Conservation (phyloP, 1,284 basidiomycete genomes). For the Sparassis latifolia region DNA sequence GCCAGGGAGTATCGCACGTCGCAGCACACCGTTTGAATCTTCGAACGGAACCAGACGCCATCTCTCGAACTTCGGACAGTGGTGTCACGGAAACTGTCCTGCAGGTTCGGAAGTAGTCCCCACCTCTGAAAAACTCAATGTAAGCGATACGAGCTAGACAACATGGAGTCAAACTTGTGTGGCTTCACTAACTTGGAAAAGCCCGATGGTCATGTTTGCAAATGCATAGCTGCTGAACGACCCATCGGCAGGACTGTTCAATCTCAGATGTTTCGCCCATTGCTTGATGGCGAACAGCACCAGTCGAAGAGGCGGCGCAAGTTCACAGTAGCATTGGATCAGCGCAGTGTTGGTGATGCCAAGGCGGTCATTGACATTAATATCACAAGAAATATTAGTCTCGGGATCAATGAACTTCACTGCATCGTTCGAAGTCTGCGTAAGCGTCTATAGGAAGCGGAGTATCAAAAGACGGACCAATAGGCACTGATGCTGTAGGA, state of each 20-base stretch:
- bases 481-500: constrained; percentile 35
- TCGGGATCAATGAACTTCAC: constrained; percentile 45
- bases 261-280: constrained; percentile 45
- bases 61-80: constrained; percentile 10
- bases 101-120: constrained; percentile 44
- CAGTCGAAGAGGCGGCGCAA: constrained; percentile 34
- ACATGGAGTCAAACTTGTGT: not conserved
- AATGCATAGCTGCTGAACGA: constrained; percentile 56
- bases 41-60: constrained; percentile 32
- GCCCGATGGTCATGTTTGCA: constrained; percentile 50
- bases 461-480: constrained; percentile 30
- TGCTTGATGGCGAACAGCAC: constrained; percentile 41
- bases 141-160: not conserved
- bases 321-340: constrained; percentile 39
- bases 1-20: constrained; percentile 34
- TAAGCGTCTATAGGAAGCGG: not conserved
- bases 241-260: constrained; percentile 37
- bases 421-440: constrained; percentile 14
- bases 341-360: constrained; percentile 46
- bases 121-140: constrained; percentile 19
- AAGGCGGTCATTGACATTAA: constrained; percentile 54
- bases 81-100: constrained; percentile 27
- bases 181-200: constrained; percentile 39
- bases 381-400: constrained; percentile 40
- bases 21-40: constrained; percentile 7